Evolutionary conservation across 1,284 basidiomycete genomes (phyloP), one percentile per base, ranked within the genome.

Genomic region (Ceratobasidium sp.): DNA sequence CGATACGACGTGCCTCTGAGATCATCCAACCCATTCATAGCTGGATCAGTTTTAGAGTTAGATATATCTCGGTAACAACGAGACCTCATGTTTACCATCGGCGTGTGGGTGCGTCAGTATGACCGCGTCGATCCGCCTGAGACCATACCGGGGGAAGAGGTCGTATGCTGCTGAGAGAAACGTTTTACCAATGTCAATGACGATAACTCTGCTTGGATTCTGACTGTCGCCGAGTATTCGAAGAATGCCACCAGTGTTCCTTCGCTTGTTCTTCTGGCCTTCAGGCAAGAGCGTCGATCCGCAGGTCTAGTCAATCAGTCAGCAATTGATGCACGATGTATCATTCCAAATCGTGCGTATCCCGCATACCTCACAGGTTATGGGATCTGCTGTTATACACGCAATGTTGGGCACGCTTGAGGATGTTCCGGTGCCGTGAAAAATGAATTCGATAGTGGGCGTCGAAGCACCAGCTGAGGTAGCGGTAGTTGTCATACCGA

Each of bases 21-120:
- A 75, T 93, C 91, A 77, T 93, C 90, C 68, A 93, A 75, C 2
- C 91, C 91, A 74, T 92, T 91, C 81, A 91, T 89, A 13, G 90
- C 90, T 89, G 71, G 58, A 68, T 64, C 53, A 53, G 23, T 2
- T 23, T 9, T n/a, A 25, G n/a, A 29, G 29, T 29, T 1, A 46
- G 67, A 29, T 46, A 9, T 16, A 29, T 27, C 8, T 66, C 19
- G 8, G 44, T 21, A n/a, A 4, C 23, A 42, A 25, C 36, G 39
- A 46, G 68, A 49, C 44, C 27, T 19, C 30, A 77, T 83, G 56
- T 11, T 36, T 72, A 89, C 87, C 88, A 77, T 90, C 89, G 70
- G 89, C 88, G 76, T 90, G 89, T 9, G 87, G 84, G 77, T 93
- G 90, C 0, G 90, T 91, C 47, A 93, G 83, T 23, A 93, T 79